These are phyloP conservation scores for Pythium diclinum DNA, from an alignment of 352 stramenopile genomes.

Conservation along the genomic window DNA sequence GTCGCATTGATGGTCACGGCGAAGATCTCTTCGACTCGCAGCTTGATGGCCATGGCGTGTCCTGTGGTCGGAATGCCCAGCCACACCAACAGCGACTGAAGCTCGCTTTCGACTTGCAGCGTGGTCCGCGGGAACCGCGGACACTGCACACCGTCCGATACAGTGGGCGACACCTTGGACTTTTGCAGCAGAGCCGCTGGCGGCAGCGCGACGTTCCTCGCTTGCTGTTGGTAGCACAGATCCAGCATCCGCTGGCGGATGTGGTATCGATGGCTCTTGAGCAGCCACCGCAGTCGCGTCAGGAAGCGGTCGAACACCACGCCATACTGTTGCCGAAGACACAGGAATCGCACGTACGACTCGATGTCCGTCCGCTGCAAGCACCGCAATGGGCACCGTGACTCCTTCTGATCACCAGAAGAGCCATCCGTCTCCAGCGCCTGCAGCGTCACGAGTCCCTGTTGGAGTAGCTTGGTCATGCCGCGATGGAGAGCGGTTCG, in stretches of 20 bases:
- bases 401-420: not conserved
- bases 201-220: constrained; percentile 22
- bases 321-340: not conserved
- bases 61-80: not conserved
- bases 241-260: constrained; percentile 51
- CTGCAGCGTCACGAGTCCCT: not conserved
- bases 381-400: not conserved
- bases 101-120: constrained; percentile 31
- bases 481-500: not conserved
- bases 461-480: constrained; percentile 2
- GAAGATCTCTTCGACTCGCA: constrained; percentile 21
- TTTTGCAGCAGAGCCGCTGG: constrained; percentile 17
- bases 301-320: constrained; percentile 37
- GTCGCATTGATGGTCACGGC: not conserved
- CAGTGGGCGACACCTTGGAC: constrained; percentile 7
- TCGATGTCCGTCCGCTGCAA: constrained; percentile 1
- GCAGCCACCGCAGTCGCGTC: constrained; percentile 40
- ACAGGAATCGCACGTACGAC: constrained; percentile 6
- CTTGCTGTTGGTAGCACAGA: constrained; percentile 37
- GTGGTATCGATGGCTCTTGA: constrained; percentile 50
- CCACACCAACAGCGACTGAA: constrained; percentile 26
- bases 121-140: constrained; percentile 37
- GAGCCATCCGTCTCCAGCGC: not conserved
- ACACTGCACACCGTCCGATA: constrained; percentile 33
- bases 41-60: constrained; percentile 14